phyloP scores from a whole-genome alignment of 1,139 yeast genomes.

The Pichia sp. region DNA sequence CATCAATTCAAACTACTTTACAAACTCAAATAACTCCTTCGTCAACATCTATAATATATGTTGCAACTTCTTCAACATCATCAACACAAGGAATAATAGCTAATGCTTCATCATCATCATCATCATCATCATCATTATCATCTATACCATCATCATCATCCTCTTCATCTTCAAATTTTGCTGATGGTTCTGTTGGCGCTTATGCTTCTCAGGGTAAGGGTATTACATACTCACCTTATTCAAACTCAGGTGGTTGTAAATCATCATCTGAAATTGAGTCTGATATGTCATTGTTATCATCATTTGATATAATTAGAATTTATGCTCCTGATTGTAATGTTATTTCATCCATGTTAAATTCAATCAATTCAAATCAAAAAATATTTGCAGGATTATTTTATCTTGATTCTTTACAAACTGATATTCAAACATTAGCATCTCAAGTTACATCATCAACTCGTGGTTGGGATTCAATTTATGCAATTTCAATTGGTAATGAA shows the following conservation, averaged over 20 bases:
- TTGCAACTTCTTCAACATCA: conserved; percentile 14
- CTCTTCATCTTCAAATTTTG: conserved; percentile 24
- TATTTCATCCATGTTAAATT: conserved; percentile 56
- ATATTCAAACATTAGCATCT: conserved; percentile 39
- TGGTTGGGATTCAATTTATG: conserved; percentile 62
- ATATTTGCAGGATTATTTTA: conserved; percentile 73
- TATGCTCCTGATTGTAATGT: conserved; percentile 86
- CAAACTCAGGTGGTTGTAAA: conserved; percentile 63
- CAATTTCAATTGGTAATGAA: conserved; percentile 84
- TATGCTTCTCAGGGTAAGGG: conserved; percentile 47
- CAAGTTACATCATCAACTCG: conserved; percentile 40
- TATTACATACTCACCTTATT: conserved; percentile 81
- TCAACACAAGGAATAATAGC: too few species aligned
- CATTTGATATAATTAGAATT: conserved; percentile 59
- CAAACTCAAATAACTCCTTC: conserved; percentile 3
- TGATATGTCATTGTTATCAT: conserved; percentile 51
- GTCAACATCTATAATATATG: conserved; percentile 1
- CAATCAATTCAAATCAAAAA: conserved; percentile 56
- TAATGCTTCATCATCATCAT: conserved; percentile 31
- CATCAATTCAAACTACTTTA: conserved; percentile 12
- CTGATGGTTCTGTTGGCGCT: conserved; percentile 25
- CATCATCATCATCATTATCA: conserved; percentile 21
- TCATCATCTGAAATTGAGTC: conserved; percentile 47
- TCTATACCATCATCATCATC: conserved; percentile 22
- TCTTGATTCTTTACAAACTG: conserved; percentile 43